Conservation (phyloP, 2,329 filamentous ascomycete genomes). For the Calonectria montana region DNA sequence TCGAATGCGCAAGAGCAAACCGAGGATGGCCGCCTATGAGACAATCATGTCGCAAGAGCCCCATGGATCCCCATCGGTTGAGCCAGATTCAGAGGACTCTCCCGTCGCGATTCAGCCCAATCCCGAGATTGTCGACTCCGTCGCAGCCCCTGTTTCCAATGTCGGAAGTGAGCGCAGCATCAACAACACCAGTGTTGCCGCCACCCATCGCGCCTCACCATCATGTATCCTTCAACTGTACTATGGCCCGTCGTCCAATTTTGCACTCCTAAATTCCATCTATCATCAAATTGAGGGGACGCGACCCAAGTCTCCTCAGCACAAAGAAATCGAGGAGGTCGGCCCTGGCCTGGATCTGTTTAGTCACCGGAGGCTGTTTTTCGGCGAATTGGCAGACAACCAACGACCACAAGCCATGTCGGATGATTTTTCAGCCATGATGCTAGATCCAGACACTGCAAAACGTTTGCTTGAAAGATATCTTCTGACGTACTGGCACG, state of each 20-base stretch:
- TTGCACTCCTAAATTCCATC: conserved; percentile 51
- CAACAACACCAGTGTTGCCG: conserved; percentile 56
- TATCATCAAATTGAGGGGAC: conserved; percentile 48
- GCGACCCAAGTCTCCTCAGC: conserved; percentile 33
- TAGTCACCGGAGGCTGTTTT: conserved; percentile 44
- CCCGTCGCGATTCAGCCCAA: conserved; percentile 33
- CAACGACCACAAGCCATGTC: conserved; percentile 41
- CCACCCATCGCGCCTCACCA: conserved; percentile 57
- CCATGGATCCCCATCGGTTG: conserved; percentile 28
- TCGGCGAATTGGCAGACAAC: conserved; percentile 51
- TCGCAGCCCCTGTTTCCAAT: conserved; percentile 21
- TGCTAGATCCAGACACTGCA: conserved; percentile 53
- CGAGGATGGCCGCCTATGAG: conserved; percentile 37
- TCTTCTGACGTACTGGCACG: conserved; percentile 53
- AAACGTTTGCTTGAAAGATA: conserved; percentile 52
- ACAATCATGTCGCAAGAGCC: conserved; percentile 36
- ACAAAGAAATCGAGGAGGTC: conserved; percentile 44
- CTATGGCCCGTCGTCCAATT: conserved; percentile 60
- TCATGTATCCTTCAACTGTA: conserved; percentile 58
- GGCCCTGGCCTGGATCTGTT: conserved; percentile 47
- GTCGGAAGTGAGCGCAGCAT: conserved; percentile 41
- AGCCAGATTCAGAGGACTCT: conserved; percentile 32
- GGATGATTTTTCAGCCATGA: conserved; percentile 44
- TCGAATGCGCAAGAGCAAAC: conserved; percentile 40
- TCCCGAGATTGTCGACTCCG: conserved; percentile 20